Evolutionary conservation across 108 stramenopile genomes (phyloP), one percentile per base, ranked within the genome.

Genomic region (Cyclotella baltica): DNA sequence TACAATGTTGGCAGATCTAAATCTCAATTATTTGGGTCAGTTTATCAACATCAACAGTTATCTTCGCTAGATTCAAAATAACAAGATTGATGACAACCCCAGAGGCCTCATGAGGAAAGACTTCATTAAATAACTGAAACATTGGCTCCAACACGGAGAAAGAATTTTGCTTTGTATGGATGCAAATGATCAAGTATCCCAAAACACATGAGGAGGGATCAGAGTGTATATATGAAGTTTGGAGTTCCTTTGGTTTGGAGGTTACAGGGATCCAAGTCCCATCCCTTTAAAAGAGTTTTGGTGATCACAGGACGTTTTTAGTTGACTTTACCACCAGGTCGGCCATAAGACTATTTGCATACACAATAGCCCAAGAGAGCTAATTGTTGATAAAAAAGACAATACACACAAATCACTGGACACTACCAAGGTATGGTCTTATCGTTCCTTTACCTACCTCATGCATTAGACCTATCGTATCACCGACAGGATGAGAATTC

Each of bases 181-280:
- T 61, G 58, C 58, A 4, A 73, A 73, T 62, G 72, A 73, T 3
- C 27, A 73, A 20, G 72, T 73, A 4, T 2, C 59, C 34, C 13
- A 36, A 62, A 2, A 62, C 59, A 29, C 59, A 62, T 25, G 34
- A 20, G 0, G 31, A 34, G 10, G 59, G 59, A 2, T 62, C 59
- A 3, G 34, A 36, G 10, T 35, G 34, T 9, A 62, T 62, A 35
- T 3, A 62, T 1, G 59, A 35, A 34, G 28, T 62, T 2, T 62
- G 59, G 59, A 33, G 15, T 2, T 36, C 59, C 30, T 20, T 0
- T 18, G 30, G 34, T 16, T 1, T 62, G 10, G 59, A 62, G 18
- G 31, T 62, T 34, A 35, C 33, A 6, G 34, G 34, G 1, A 35
- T 62, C 10, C 31, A 62, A 35, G 2, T 34, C 4, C 33, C 35